phyloP scores from a whole-genome alignment of 805 yeast species.

The Wickerhamomyces alni region DNA sequence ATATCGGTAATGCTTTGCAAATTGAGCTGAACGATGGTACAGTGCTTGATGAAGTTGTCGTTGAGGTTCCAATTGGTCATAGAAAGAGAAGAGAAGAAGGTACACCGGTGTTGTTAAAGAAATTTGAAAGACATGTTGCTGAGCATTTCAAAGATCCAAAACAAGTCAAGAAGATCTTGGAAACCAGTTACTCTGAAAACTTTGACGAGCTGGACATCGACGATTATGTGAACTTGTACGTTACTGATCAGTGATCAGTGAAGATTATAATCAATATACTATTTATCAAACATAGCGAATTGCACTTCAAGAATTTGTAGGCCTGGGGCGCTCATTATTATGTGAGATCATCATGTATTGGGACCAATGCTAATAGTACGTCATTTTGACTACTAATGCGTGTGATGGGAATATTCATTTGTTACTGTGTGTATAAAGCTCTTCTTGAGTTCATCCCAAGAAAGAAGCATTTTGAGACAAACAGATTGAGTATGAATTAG shows the following conservation, averaged over 20 bases:
- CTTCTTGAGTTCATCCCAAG: too few relatives aligned
- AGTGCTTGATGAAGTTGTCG: constrained; percentile 42
- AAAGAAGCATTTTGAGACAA: too few relatives aligned
- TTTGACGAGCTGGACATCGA: constrained; percentile 40
- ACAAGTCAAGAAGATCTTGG: constrained; percentile 34
- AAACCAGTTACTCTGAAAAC: constrained; percentile 26
- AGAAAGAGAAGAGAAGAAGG: constrained; percentile 54
- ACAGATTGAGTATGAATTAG: too few relatives aligned
- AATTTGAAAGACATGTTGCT: constrained; percentile 45
- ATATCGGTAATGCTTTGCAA: constrained; percentile 48
- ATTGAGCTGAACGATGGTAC: constrained; percentile 51
- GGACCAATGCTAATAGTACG: too few relatives aligned
- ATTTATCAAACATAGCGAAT: too few relatives aligned
- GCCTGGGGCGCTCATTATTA: too few relatives aligned
- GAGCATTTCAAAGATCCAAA: constrained; percentile 34
- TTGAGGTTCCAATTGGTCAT: constrained; percentile 56
- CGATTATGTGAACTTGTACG: constrained; percentile 39
- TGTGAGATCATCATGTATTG: too few relatives aligned
- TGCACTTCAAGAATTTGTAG: too few relatives aligned
- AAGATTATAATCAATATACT: too few relatives aligned
- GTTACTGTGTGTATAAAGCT: too few relatives aligned
- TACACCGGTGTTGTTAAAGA: constrained; percentile 43
- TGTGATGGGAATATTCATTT: too few relatives aligned
- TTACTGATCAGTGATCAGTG: constrained; percentile 1
- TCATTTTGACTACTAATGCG: too few relatives aligned